phyloP scores from a whole-genome alignment of 371 early-diverging fungal genomes.

The Mucor circinelloides region DNA sequence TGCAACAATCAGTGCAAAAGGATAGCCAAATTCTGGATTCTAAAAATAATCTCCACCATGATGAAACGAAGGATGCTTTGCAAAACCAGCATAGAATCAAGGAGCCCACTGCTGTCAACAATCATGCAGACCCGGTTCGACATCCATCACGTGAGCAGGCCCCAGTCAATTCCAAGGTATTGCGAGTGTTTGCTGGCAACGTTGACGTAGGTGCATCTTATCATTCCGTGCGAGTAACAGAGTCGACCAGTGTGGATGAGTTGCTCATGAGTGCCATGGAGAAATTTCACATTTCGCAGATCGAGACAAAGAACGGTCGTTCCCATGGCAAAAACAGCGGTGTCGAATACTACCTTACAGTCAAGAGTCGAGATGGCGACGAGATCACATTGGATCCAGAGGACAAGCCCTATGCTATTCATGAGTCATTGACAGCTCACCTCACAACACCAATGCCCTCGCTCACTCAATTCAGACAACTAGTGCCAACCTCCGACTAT shows the following conservation, averaged over 20 bases:
- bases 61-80: background rate
- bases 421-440: slow-evolving; percentile 53
- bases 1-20: background rate
- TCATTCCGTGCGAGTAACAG: slow-evolving; percentile 53
- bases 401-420: slow-evolving; percentile 56
- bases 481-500: slow-evolving; percentile 49
- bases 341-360: slow-evolving; percentile 50
- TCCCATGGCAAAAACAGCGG: slow-evolving; percentile 33
- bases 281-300: slow-evolving; percentile 46
- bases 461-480: slow-evolving; percentile 52
- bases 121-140: slow-evolving; percentile 7
- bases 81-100: background rate
- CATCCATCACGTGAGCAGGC: slow-evolving; percentile 7
- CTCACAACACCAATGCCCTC: slow-evolving; percentile 57
- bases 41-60: background rate
- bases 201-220: slow-evolving; percentile 54
- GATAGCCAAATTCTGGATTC: background rate
- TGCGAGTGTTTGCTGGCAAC: slow-evolving; percentile 56
- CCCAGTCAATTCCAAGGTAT: slow-evolving; percentile 20
- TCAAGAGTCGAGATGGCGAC: slow-evolving; percentile 43
- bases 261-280: slow-evolving; percentile 46
- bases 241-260: slow-evolving; percentile 45
- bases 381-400: slow-evolving; percentile 41
- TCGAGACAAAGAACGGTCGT: slow-evolving; percentile 24
- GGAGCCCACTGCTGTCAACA: slow-evolving; percentile 4